phyloP scores from a whole-genome alignment of 352 stramenopile genomes.

The Globisporangium rhizosaccharum region DNA sequence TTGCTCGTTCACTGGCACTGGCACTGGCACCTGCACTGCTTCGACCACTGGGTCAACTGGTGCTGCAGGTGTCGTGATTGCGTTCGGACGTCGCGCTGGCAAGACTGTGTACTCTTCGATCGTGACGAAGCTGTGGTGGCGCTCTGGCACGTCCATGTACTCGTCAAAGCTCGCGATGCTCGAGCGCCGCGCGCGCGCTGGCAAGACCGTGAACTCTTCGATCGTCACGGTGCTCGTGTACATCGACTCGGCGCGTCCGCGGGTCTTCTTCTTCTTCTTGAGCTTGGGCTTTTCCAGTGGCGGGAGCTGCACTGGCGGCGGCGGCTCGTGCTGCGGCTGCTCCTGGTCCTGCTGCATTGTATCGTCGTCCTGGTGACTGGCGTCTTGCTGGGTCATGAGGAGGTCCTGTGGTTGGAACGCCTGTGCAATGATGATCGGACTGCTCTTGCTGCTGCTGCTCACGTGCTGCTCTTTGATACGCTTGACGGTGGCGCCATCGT shows the following conservation, averaged over 20 bases:
- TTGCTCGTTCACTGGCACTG: neutral
- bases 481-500: neutral
- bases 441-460: neutral
- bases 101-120: slow-evolving; percentile 4
- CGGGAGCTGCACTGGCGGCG: neutral
- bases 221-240: slow-evolving; percentile 9
- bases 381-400: neutral
- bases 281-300: slow-evolving; percentile 1
- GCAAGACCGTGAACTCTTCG: slow-evolving; percentile 7
- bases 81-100: neutral
- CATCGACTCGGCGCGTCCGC: slow-evolving; percentile 3
- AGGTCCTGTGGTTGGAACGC: neutral
- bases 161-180: neutral
- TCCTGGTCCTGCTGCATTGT: neutral
- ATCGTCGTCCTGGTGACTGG: neutral
- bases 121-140: slow-evolving; percentile 1
- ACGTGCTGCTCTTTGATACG: slow-evolving; percentile 3
- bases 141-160: neutral
- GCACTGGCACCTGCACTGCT: neutral
- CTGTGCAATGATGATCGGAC: neutral
- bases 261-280: slow-evolving; percentile 5
- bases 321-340: neutral
- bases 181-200: neutral
- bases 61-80: neutral
- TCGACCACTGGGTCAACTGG: neutral